phyloP scores from a whole-genome alignment of 768 basidiomycete genomes.

The Sporobolomyces pararoseus region DNA sequence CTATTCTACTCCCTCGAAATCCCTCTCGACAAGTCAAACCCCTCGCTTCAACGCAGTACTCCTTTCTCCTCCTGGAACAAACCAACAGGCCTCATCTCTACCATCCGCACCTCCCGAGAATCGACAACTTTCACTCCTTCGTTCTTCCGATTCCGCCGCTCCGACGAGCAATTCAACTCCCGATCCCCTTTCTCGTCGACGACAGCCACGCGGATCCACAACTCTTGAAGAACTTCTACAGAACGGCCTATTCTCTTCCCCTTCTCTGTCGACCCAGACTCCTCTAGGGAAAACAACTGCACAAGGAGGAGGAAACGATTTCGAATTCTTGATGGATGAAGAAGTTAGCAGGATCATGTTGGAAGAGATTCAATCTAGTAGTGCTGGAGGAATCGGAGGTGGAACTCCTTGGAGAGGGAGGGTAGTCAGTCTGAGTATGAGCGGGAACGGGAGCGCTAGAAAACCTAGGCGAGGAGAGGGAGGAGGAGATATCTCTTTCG shows the following conservation, averaged over 20 bases:
- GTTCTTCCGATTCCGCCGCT: neutral
- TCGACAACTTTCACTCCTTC: neutral
- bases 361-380: neutral
- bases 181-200: neutral
- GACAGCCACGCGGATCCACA: neutral
- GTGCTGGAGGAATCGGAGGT: neutral
- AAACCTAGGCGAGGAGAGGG: neutral
- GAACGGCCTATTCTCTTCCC: neutral
- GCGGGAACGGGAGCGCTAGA: neutral
- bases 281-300: neutral
- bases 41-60: neutral
- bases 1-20: neutral
- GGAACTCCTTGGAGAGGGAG: constrained; percentile 8
- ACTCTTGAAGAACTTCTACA: constrained; percentile 9
- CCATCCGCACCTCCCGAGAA: neutral
- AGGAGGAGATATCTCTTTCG: constrained; percentile 2
- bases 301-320: constrained; percentile 2
- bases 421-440: constrained; percentile 8
- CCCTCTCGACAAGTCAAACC: neutral
- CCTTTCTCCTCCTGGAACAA: neutral
- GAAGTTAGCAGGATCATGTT: constrained; percentile 1
- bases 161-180: neutral
- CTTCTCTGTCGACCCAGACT: neutral
- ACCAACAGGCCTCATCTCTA: neutral
- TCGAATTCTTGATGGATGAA: constrained; percentile 15